Percentiles rank a stretch among this genome's conserved stretches.
Conservation (phyloP, 164 flowering plant genomes). For the Stephania cephalantha region DNA sequence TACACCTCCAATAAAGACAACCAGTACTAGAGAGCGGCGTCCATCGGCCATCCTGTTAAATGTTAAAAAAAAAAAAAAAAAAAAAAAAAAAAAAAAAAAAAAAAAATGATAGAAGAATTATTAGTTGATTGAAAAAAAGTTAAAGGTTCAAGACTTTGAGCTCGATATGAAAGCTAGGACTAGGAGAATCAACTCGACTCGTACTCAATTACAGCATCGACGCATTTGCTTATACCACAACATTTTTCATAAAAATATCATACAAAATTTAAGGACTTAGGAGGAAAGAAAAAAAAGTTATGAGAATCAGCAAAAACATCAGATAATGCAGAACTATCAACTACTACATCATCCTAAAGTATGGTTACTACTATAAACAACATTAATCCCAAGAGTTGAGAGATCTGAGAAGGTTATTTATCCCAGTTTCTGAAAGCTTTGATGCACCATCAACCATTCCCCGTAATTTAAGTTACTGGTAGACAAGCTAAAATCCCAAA, state of each 20-base stretch:
- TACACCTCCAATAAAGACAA: slow-evolving; percentile 94
- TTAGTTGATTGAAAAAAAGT: neutral
- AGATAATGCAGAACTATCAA: neutral
- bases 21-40: slow-evolving; percentile 81
- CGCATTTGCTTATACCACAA: neutral
- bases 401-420: neutral
- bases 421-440: neutral
- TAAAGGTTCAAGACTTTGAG: neutral
- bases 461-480: neutral
- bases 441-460: neutral
- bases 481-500: neutral
- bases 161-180: neutral
- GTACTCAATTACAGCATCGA: neutral
- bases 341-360: neutral
- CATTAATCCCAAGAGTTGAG: neutral
- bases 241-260: neutral
- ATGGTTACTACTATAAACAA: neutral
- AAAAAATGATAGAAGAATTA: neutral
- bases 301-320: neutral
- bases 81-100: neutral
- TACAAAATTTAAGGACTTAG: neutral
- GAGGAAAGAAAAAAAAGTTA: neutral
- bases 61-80: neutral
- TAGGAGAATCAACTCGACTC: neutral
- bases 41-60: slow-evolving; percentile 59